Evolutionary conservation across 208 protist species (phyloP).

Genomic region (Borovskyia barvae): DNA sequence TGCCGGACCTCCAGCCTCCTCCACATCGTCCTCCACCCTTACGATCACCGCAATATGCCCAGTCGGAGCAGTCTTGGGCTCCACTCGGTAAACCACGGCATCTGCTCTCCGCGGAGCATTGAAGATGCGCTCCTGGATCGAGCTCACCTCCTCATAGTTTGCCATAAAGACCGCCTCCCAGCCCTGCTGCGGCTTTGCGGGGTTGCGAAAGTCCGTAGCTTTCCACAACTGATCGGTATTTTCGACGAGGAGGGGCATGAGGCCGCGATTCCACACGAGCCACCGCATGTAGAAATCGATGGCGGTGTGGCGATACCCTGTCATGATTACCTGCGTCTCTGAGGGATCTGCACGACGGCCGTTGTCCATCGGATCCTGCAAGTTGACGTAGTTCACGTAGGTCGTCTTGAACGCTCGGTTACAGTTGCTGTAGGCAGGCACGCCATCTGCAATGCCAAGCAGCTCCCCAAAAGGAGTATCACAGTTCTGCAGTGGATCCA

Average conservation of each 20-base stretch:
- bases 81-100: conserved; percentile 32
- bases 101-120: conserved; percentile 43
- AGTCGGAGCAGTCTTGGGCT: conserved; percentile 1
- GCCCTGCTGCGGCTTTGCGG: conserved; percentile 17
- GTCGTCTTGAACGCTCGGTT: conserved; percentile 26
- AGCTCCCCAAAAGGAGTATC: conserved; percentile 40
- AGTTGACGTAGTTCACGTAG: conserved; percentile 27
- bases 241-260: conserved; percentile 23
- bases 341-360: conserved; percentile 32
- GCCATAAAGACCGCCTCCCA: conserved; percentile 38
- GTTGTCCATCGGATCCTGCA: conserved; percentile 41
- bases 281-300: conserved; percentile 56
- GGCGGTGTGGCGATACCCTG: conserved; percentile 30
- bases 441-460: conserved; percentile 47
- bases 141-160: conserved; percentile 36
- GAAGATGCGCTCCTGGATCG: conserved; percentile 38
- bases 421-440: conserved; percentile 75
- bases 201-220: conserved; percentile 44
- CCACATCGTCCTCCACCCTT: conserved; percentile 50
- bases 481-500: conserved; percentile 42
- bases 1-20: conserved; percentile 34
- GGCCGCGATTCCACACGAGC: conserved; percentile 38
- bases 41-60: conserved; percentile 65
- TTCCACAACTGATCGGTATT: conserved; percentile 32
- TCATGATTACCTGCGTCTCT: conserved; percentile 30